Percentiles rank a stretch among this genome's conserved stretches.
Evolutionary conservation across 306 rosid genomes (phyloP).

Genomic region (Lotus japonicus): DNA sequence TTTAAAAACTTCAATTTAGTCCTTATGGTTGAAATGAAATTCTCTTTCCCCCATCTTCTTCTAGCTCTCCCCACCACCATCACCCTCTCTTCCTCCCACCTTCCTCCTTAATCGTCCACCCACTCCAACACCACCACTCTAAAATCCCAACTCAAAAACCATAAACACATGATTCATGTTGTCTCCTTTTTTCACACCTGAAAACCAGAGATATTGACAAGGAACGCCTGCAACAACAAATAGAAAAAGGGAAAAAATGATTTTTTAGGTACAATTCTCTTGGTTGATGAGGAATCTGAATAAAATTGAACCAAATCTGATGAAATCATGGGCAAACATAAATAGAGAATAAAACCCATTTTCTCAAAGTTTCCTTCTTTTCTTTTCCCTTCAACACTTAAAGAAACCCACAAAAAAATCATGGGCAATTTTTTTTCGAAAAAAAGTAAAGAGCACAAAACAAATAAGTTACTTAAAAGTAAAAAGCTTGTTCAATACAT

Average conservation of each 20-base stretch:
- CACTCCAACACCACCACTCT: too few species aligned
- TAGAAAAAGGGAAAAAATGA: background rate
- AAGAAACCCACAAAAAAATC: background rate
- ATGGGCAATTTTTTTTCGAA: too few species aligned
- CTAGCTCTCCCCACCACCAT: too few species aligned
- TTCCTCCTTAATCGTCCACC: too few species aligned
- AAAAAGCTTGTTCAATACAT: background rate
- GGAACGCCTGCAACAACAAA: conserved; percentile 39
- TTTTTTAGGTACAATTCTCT: background rate
- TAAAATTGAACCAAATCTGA: conserved; percentile 10
- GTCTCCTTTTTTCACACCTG: conserved; percentile 6
- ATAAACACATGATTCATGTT: conserved; percentile 61
- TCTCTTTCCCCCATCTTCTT: too few species aligned
- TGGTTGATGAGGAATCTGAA: background rate
- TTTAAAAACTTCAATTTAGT: too few species aligned
- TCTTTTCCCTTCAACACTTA: background rate
- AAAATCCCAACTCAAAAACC: too few species aligned
- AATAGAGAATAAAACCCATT: background rate
- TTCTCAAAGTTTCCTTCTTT: background rate
- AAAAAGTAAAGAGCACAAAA: background rate
- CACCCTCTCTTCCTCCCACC: too few species aligned
- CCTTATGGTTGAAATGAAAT: too few species aligned
- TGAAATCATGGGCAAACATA: too few species aligned
- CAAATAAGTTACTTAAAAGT: too few species aligned
- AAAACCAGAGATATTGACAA: conserved; percentile 30